These are phyloP conservation scores for Chamaenerion angustifolium DNA, from an alignment of 345 rosid species.

Conservation along the genomic window DNA sequence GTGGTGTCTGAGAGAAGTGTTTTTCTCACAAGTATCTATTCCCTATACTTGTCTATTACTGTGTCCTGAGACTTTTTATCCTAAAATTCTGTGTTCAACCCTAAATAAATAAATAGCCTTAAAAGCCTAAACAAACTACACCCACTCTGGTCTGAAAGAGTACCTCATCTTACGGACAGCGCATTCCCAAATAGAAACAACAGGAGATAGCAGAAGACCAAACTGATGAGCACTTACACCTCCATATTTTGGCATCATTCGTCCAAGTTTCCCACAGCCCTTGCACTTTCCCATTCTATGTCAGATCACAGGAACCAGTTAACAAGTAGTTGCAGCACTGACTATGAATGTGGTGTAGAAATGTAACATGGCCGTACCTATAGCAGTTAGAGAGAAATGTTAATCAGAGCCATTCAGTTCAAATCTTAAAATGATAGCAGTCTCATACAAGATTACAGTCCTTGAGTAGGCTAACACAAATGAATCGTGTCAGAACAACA, in stretches of 20 bases:
- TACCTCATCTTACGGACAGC: constrained; percentile 94
- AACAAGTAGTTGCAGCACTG: constrained; percentile 8
- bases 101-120: too few species aligned
- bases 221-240: constrained; percentile 43
- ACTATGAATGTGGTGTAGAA: constrained; percentile 7
- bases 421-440: too few species aligned
- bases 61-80: constrained; percentile 9
- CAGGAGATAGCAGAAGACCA: constrained; percentile 67
- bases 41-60: constrained; percentile 22
- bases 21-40: constrained; percentile 29
- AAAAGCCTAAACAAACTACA: constrained; percentile 39
- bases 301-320: constrained; percentile 15
- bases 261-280: constrained; percentile 69
- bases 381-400: constrained; percentile 10
- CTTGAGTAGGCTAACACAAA: too few species aligned
- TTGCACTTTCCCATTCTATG: constrained; percentile 44
- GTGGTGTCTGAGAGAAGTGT: constrained; percentile 6
- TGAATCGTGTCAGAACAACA: too few species aligned
- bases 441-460: too few species aligned
- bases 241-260: constrained; percentile 43
- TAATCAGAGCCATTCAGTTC: background rate
- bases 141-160: constrained; percentile 97
- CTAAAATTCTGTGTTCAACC: constrained; percentile 20
- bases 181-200: constrained; percentile 96
- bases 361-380: constrained; percentile 39